A percentile compares a stretch with the other conserved stretches of the same genome.
phyloP scores from a whole-genome alignment of 176 grass and related monocot species.

The Oryza meyeriana region DNA sequence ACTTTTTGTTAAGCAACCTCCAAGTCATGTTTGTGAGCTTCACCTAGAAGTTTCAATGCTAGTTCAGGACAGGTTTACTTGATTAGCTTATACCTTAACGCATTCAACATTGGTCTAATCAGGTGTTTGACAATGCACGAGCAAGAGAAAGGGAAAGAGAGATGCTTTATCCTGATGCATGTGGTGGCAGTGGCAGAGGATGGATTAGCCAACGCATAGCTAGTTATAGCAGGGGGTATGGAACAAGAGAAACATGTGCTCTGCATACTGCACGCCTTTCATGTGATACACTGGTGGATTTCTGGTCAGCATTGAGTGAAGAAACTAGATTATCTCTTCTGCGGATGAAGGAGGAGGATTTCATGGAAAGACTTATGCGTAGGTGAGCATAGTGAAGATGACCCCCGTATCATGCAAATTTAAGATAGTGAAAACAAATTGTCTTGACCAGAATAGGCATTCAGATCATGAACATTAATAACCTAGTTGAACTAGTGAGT shows the following conservation, averaged over 20 bases:
- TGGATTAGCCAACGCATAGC: slow-evolving; percentile 93
- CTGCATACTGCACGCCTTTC: slow-evolving; percentile 88
- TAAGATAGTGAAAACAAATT: not conserved
- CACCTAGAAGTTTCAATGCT: slow-evolving; percentile 18
- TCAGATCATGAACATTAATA: slow-evolving; percentile 11
- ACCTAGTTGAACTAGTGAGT: not conserved
- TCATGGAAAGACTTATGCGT: slow-evolving; percentile 93
- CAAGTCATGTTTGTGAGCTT: not conserved
- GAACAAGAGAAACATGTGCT: slow-evolving; percentile 86
- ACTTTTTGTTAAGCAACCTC: slow-evolving; percentile 26
- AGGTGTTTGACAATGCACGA: slow-evolving; percentile 98
- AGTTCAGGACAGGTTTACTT: not conserved
- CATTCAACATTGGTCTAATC: slow-evolving; percentile 15
- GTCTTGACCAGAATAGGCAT: not conserved
- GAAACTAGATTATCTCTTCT: slow-evolving; percentile 91
- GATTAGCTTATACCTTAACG: slow-evolving; percentile 21
- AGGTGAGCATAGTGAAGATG: slow-evolving; percentile 48
- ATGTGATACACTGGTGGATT: slow-evolving; percentile 91
- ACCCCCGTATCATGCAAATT: slow-evolving; percentile 7
- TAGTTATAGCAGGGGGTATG: slow-evolving; percentile 72
- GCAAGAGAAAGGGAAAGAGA: slow-evolving; percentile 88
- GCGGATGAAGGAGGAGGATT: slow-evolving; percentile 96
- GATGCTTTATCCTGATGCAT: slow-evolving; percentile 98
- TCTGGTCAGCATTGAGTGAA: slow-evolving; percentile 86
- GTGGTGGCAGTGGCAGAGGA: slow-evolving; percentile 86